Evolutionary conservation across 2,329 filamentous ascomycete species (phyloP), one percentile per base, ranked within the genome.

Genomic region (Pseudogymnoascus verrucosus): DNA sequence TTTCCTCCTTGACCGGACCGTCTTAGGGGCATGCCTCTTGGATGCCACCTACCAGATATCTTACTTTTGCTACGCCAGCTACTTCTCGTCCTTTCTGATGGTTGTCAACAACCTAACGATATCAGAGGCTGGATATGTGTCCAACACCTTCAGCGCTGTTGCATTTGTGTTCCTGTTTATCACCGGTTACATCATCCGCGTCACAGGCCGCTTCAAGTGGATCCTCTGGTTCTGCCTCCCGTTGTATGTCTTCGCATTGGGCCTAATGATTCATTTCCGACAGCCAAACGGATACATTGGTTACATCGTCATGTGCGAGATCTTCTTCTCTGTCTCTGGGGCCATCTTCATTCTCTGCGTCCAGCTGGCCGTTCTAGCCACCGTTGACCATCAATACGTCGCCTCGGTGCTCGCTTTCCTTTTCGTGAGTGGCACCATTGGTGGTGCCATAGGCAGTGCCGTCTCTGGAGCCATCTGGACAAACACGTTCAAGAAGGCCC

Each of bases 401-500:
- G 83, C 84, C 34, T 80, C 82, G 26, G 80, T 84, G 37, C 79
- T 86, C 14, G 84, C 85, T 12, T 77, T 89, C 64, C 79, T 85
- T 64, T 78, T 82, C 40, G 79, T 88, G 5, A 82, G 85, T 19
- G 80, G 83, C 67, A 82, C 81, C 66, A 79, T 88, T 66, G 86
- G 85, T 44, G 80, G 79, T 39, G 83, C 85, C 1, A 76, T 87
- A 8, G 86, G 85, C 2, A 79, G 79, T 3, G 80, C 85, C 12
- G 80, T 89, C 61, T 82, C 85, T 2, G 81, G 81, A 0, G 84
- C 86, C 11, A 84, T 90, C 67, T 89, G 86, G 86, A 84, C 83
- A 0, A 79, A 82, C 66, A 80, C 82, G 0, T 84, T 89, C 69
- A 79, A 79, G 1, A 73, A 75, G 31, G 82, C 82, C 14, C 77